These are phyloP conservation scores for Pholiota adiposa DNA, from an alignment of 1,284 basidiomycete genomes.

Conservation along the genomic window DNA sequence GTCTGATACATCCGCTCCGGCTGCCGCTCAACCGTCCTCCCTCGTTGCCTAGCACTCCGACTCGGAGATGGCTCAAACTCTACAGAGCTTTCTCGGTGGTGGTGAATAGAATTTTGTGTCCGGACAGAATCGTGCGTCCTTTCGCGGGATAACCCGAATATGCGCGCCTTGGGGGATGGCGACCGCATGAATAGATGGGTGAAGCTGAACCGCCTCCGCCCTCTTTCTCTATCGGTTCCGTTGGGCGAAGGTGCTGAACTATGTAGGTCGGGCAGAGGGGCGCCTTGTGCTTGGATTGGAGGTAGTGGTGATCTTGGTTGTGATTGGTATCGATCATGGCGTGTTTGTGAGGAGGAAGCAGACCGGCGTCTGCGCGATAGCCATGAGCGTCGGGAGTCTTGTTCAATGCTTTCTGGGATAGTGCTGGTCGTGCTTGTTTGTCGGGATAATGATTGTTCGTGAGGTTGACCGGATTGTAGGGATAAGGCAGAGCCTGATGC, in stretches of 20 bases:
- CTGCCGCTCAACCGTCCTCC: conserved; percentile 20
- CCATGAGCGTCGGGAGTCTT: background rate
- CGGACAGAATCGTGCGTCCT: conserved; percentile 1
- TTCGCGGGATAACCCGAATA: conserved; percentile 14
- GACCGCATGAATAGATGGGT: conserved; percentile 40
- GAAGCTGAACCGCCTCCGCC: conserved; percentile 39
- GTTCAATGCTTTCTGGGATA: conserved; percentile 34
- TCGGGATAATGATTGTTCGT: conserved; percentile 38
- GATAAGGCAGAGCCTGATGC: conserved; percentile 16
- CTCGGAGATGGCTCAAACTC: conserved; percentile 19
- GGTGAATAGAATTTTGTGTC: too few relatives aligned
- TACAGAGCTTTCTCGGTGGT: conserved; percentile 20
- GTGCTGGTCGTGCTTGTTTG: conserved; percentile 42
- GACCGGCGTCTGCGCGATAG: background rate
- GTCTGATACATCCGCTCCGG: background rate
- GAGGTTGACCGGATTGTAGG: conserved; percentile 7
- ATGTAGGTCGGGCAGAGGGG: background rate
- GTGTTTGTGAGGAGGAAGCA: conserved; percentile 10
- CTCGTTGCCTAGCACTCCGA: conserved; percentile 14
- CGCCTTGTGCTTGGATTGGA: conserved; percentile 6
- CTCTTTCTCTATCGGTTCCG: conserved; percentile 24
- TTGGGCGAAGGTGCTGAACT: background rate
- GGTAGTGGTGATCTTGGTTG: conserved; percentile 1
- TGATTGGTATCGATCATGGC: background rate
- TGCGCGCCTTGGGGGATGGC: conserved; percentile 27